Base-by-base conservation (phyloP, 1,139 yeast genomes). In the Debaryomyces nepalensis region DNA sequence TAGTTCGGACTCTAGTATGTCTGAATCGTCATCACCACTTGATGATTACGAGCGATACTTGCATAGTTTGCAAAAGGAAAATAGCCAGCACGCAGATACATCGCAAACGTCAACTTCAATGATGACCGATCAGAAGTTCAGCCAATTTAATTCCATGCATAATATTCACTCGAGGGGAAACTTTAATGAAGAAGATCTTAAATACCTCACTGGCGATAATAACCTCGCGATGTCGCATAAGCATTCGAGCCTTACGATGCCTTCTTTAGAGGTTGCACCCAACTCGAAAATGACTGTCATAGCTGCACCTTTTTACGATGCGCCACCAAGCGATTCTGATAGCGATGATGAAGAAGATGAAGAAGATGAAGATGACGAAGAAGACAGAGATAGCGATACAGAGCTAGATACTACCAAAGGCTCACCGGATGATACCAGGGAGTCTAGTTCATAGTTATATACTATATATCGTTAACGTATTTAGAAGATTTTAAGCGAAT, bases 251-350 rank as follows among this genome's bases (percentile, higher is more conserved):
- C 30, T 38, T 33, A 37, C 12, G 38, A 34, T 34, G 49, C 48
- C n/a, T 44, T 38, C 45, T 21, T 22, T 26, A 16, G 31, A 22
- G 22, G 21, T 29, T 12, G 26, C 38, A 9, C 37, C 39, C 16
- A 23, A 22, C 9, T n/a, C 44, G 21, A 49, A 49, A 14, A 57
- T 54, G 37, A 63, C 69, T 3, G 60, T 70, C 10, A 66, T 71
- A 26, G 73, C 75, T 5, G 61, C 70, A 8, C 75, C 75, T 30
- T 70, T 64, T 46, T 70, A 68, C 52, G 59, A 58, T 41, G 65
- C 64, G 18, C 77, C 76, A 3, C 76, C 76, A 3, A 57, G 61
- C 38, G 75, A 70, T 49, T 61, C 69, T 7, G 73, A 68, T 44
- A 55, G 61, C 9, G 61, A 59, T 34, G 51, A 46, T 6, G 62